Percentiles rank a stretch among this genome's conserved stretches.
Evolutionary conservation across 345 rosid species (phyloP).

Genomic region (Citropsis articulata): DNA sequence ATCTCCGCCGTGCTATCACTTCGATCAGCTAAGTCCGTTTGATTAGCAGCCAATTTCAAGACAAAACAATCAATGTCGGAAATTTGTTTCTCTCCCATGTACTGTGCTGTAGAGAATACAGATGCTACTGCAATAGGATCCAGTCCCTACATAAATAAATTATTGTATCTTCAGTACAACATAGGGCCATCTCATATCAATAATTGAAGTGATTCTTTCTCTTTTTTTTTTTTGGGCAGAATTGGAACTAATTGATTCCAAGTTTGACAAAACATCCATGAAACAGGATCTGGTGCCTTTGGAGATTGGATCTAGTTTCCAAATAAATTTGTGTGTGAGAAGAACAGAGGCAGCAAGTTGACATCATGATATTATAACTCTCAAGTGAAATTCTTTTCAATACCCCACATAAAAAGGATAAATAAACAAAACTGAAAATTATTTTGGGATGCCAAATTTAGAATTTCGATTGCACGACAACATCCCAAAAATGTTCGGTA

Average conservation of each 20-base stretch:
- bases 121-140: constrained; percentile 87
- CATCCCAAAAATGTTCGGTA: background rate
- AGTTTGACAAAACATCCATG: constrained; percentile 4
- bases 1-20: constrained; percentile 87
- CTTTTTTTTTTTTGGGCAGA: background rate
- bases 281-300: constrained; percentile 38
- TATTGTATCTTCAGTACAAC: constrained; percentile 9
- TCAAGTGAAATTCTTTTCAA: background rate
- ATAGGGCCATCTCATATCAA: background rate
- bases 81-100: constrained; percentile 81
- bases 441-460: background rate
- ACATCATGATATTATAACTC: background rate
- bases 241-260: background rate
- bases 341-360: background rate
- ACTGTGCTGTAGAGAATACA: constrained; percentile 72
- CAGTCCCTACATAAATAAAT: constrained; percentile 59
- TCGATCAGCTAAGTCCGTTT: constrained; percentile 60
- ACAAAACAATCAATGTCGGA: constrained; percentile 70
- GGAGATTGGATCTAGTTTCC: constrained; percentile 31
- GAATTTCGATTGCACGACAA: background rate
- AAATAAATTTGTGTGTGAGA: constrained; percentile 8
- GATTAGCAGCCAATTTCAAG: constrained; percentile 74
- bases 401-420: background rate
- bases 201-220: background rate
- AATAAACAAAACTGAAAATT: background rate